Conservation (phyloP, 2,329 filamentous ascomycete genomes). For the Calonectria pauciramosa region DNA sequence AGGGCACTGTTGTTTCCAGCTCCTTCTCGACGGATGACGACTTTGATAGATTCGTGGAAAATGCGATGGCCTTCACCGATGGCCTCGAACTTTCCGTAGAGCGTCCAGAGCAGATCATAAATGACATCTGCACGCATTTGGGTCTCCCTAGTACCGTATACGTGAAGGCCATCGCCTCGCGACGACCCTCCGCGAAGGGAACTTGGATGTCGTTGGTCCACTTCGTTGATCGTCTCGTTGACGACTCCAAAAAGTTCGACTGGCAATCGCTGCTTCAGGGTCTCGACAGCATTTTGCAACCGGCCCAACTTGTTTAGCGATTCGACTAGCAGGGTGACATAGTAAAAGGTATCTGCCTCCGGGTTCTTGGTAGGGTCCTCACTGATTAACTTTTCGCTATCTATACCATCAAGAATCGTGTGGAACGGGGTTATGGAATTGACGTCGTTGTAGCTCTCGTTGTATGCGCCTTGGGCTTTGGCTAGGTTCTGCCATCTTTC, state of each 20-base stretch:
- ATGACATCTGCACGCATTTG: constrained; percentile 87
- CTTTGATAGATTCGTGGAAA: constrained; percentile 91
- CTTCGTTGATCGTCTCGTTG: constrained; percentile 93
- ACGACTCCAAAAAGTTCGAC: constrained; percentile 95
- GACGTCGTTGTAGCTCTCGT: constrained; percentile 62
- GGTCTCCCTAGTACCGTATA: constrained; percentile 78
- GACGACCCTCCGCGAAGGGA: constrained; percentile 72
- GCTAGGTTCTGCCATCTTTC: constrained; percentile 92
- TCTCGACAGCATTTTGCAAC: constrained; percentile 88
- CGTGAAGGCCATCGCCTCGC: constrained; percentile 69
- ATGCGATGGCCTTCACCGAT: constrained; percentile 96
- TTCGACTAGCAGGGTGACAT: constrained; percentile 89
- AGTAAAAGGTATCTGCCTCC: constrained; percentile 95
- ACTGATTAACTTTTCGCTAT: constrained; percentile 72
- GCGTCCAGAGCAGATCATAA: constrained; percentile 89
- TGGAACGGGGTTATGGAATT: constrained; percentile 68
- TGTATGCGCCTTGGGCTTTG: constrained; percentile 71
- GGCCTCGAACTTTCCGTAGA: constrained; percentile 97
- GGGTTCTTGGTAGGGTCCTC: constrained; percentile 95
- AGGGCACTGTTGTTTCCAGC: constrained; percentile 74
- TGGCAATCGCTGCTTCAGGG: constrained; percentile 91
- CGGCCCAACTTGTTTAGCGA: constrained; percentile 90
- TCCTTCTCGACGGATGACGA: constrained; percentile 87
- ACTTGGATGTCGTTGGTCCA: constrained; percentile 92
- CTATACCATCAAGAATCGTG: constrained; percentile 70